These are phyloP conservation scores for Dimocarpus longan DNA, from an alignment of 345 rosid genomes.

Conservation along the genomic window DNA sequence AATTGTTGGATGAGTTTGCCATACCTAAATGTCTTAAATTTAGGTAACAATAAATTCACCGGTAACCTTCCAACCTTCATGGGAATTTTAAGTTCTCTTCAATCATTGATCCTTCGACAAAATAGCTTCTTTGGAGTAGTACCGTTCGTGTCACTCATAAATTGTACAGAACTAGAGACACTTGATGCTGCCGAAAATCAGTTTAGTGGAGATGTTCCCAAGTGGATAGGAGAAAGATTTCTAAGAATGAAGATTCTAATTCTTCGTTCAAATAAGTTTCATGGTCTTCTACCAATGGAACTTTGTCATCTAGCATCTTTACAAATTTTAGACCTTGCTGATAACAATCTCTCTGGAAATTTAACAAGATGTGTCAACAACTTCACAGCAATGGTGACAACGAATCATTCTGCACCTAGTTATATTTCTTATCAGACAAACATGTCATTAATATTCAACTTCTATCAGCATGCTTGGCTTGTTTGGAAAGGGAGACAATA, in stretches of 20 bases:
- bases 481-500: constrained; percentile 26
- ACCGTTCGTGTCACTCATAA: neutral
- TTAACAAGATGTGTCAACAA: constrained; percentile 2
- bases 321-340: constrained; percentile 17
- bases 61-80: constrained; percentile 31
- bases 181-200: constrained; percentile 4
- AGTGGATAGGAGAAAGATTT: constrained; percentile 17
- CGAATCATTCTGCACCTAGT: too few relatives aligned
- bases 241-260: neutral
- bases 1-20: constrained; percentile 23
- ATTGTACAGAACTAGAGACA: neutral
- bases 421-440: too few relatives aligned
- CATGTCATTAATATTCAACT: too few relatives aligned
- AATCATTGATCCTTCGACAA: constrained; percentile 20
- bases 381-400: neutral
- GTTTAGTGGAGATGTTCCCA: constrained; percentile 11
- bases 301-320: constrained; percentile 6
- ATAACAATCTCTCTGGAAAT: neutral
- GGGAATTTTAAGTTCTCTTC: constrained; percentile 12
- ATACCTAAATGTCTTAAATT: neutral
- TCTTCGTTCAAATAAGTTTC: constrained; percentile 23
- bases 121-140: constrained; percentile 16
- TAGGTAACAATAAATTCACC: constrained; percentile 17
- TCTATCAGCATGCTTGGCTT: neutral
- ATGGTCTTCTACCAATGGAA: constrained; percentile 25